Conservation (phyloP, 2,329 filamentous ascomycete species). For the Fusarium humuli region DNA sequence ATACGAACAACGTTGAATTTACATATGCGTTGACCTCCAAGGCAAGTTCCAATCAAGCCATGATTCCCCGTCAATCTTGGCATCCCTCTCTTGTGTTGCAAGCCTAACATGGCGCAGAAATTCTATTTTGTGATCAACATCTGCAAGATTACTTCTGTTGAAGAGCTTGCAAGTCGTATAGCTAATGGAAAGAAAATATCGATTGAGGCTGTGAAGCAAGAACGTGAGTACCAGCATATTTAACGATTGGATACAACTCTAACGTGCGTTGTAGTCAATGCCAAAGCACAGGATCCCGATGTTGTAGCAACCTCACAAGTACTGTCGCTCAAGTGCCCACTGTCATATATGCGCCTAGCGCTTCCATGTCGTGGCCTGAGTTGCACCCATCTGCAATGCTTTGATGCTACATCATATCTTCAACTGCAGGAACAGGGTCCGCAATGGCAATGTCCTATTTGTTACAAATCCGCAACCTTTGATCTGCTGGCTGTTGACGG, state of each 20-base stretch:
- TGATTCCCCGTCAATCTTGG: conserved; percentile 33
- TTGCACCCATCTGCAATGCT: conserved; percentile 94
- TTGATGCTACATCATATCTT: conserved; percentile 91
- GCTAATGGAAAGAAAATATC: conserved; percentile 77
- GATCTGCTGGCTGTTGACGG: conserved; percentile 88
- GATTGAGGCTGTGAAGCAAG: conserved; percentile 82
- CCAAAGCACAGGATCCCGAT: conserved; percentile 85
- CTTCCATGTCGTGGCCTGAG: conserved; percentile 82
- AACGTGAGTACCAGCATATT: conserved; percentile 71
- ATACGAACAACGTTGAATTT: conserved; percentile 82
- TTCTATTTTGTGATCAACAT: conserved; percentile 80
- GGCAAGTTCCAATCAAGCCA: conserved; percentile 61
- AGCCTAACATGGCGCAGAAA: conserved; percentile 63
- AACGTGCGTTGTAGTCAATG: conserved; percentile 70
- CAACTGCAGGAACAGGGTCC: conserved; percentile 96
- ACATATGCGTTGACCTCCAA: conserved; percentile 94
- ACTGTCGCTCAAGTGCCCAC: conserved; percentile 90
- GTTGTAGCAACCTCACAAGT: conserved; percentile 89
- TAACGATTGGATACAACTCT: conserved; percentile 19
- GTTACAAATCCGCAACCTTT: conserved; percentile 84
- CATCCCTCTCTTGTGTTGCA: conserved; percentile 20
- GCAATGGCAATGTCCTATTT: conserved; percentile 96
- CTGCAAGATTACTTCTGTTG: conserved; percentile 77
- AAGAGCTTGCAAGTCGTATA: conserved; percentile 76
- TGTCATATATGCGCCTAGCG: conserved; percentile 85